A percentile compares a stretch with the other conserved stretches of the same genome.
These are phyloP conservation scores for Boletus barrowsii DNA, from an alignment of 768 basidiomycete species.

Conservation along the genomic window DNA sequence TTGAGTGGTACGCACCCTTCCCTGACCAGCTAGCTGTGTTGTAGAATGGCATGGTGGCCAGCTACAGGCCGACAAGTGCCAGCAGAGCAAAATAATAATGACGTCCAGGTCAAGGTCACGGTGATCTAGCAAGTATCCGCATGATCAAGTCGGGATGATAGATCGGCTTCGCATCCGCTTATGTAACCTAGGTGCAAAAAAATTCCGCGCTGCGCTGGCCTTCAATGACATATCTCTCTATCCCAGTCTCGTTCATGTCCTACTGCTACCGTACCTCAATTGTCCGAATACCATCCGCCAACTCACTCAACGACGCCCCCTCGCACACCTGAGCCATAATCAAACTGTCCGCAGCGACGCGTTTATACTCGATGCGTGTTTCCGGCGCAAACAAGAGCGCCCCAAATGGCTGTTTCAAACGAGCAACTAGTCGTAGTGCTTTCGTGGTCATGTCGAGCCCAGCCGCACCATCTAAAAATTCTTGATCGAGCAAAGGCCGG, in stretches of 20 bases:
- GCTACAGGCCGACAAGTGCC: too few species aligned
- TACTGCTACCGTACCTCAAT: too few species aligned
- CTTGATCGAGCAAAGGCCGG: slow-evolving; percentile 2
- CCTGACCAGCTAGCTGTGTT: not conserved
- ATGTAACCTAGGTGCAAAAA: too few species aligned
- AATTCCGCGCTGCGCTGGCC: too few species aligned
- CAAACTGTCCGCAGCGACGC: slow-evolving; percentile 13
- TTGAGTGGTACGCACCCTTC: not conserved
- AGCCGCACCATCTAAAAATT: not conserved
- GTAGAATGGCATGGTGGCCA: too few species aligned
- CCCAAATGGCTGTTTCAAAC: slow-evolving; percentile 5
- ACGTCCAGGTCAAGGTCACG: too few species aligned
- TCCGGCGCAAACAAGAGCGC: slow-evolving; percentile 1
- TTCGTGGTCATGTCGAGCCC: not conserved
- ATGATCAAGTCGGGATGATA: too few species aligned
- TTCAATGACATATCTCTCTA: too few species aligned
- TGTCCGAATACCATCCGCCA: not conserved
- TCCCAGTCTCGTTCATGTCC: too few species aligned
- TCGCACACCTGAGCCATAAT: slow-evolving; percentile 1
- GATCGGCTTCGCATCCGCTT: too few species aligned
- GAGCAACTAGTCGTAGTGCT: not conserved
- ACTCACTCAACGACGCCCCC: not conserved
- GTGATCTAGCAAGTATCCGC: too few species aligned
- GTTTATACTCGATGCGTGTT: slow-evolving; percentile 1
- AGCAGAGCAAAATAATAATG: too few species aligned